A percentile compares a stretch with the other conserved stretches of the same genome.
Evolutionary conservation across 805 yeast species (phyloP).

Genomic region (Naumovozyma dairenensis): DNA sequence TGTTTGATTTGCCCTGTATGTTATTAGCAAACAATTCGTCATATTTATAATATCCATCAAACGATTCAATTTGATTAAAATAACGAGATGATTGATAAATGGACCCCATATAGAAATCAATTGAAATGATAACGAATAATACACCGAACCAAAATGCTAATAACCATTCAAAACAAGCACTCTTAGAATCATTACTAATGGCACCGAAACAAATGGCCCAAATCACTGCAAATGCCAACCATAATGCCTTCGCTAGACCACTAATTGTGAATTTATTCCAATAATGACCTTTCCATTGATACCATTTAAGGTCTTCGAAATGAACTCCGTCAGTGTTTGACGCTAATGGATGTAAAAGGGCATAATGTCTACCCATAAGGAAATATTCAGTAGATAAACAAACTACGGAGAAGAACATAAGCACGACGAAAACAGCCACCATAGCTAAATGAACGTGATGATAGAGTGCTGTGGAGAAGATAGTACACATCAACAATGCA

Average conservation of each 20-base stretch:
- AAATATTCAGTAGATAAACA: slow-evolving; percentile 38
- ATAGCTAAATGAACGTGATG: slow-evolving; percentile 51
- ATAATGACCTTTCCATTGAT: slow-evolving; percentile 27
- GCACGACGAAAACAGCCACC: slow-evolving; percentile 65
- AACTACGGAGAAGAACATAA: slow-evolving; percentile 45
- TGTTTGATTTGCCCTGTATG: no score
- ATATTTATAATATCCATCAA: slow-evolving; percentile 23
- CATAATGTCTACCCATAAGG: slow-evolving; percentile 38
- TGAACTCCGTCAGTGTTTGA: slow-evolving; percentile 8
- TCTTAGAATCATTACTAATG: slow-evolving; percentile 34
- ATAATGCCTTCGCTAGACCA: slow-evolving; percentile 44
- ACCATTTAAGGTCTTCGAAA: slow-evolving; percentile 15
- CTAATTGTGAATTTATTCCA: slow-evolving; percentile 41
- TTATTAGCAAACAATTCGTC: slow-evolving; percentile 6
- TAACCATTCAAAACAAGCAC: slow-evolving; percentile 76
- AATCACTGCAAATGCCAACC: slow-evolving; percentile 57
- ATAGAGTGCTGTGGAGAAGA: slow-evolving; percentile 55
- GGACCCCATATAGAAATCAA: slow-evolving; percentile 63
- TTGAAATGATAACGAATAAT: slow-evolving; percentile 49
- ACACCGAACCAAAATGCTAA: slow-evolving; percentile 79
- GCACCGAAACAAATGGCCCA: slow-evolving; percentile 65
- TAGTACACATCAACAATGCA: slow-evolving; percentile 64
- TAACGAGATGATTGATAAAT: slow-evolving; percentile 24
- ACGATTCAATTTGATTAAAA: slow-evolving; percentile 22
- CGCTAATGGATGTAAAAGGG: slow-evolving; percentile 29